Base-by-base conservation (phyloP, 1,284 basidiomycete genomes). In the Mycena citricolor region DNA sequence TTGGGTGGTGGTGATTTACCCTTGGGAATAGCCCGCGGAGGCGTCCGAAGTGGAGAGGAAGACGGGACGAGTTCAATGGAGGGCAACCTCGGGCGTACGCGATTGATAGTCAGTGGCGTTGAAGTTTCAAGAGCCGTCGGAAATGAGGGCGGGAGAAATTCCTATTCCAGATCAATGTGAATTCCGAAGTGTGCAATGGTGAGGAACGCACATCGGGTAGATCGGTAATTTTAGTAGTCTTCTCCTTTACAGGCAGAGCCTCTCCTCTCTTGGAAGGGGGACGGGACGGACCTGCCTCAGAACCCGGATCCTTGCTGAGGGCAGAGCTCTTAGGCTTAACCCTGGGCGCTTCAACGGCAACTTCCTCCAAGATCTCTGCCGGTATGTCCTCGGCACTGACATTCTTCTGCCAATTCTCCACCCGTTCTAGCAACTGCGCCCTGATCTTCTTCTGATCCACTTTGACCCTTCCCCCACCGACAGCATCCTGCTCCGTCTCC, bases 61-160 rank as follows among this genome's bases (percentile, higher is more conserved):
- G 39, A 42, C 2, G 51, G 51, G 21, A 47, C 50, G 13, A 52
- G 42, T n/a, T 44, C 43, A 8, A 49, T 49, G 5, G 42, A 43
- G 14, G 43, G 45, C 10, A 47, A 41, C 19, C 49, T 48, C n/a
- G n/a, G n/a, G n/a, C n/a, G n/a, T 0, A 17, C 3, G 8, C 47
- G 47, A 17, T 22, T n/a, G n/a, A n/a, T 12, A 24, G 29, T 13
- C 4, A 24, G 39, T 10, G 51, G 51, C 6, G 51, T 52, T 2
- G 51, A 52, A 22, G 51, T 52, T 4, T 39, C 20, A n/a, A 52
- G 40, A 22, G 45, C 4, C 7, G 35, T 16, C 12, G 51, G 51
- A 23, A 52, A 52, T 5, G 51, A 52, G 20, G 50, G 50, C 2
- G 50, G 50, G 10, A 48, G 16, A 24, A 45, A 39, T n/a, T n/a